phyloP scores from a whole-genome alignment of 805 yeast genomes.

The Starmerella bombicola region DNA sequence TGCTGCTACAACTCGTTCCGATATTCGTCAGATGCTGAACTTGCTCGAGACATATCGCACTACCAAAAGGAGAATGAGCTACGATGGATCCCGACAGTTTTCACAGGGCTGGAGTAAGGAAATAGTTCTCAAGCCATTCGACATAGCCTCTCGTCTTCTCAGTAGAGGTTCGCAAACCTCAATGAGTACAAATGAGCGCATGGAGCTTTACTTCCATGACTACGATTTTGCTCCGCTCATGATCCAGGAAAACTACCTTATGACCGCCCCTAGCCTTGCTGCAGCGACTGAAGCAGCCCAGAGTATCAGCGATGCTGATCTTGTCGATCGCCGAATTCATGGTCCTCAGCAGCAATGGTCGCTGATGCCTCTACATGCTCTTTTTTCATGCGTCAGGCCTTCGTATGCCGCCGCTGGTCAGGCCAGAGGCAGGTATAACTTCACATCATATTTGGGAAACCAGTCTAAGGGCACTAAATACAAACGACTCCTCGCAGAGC shows the following conservation, averaged over 20 bases:
- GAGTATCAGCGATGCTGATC: slow-evolving; percentile 71
- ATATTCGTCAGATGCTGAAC: slow-evolving; percentile 88
- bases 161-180: slow-evolving; percentile 25
- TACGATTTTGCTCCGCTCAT: slow-evolving; percentile 88
- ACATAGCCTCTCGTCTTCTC: slow-evolving; percentile 59
- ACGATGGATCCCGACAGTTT: slow-evolving; percentile 49
- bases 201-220: slow-evolving; percentile 84
- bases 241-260: slow-evolving; percentile 87
- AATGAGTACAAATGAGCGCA: slow-evolving; percentile 56
- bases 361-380: slow-evolving; percentile 79
- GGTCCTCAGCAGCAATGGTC: slow-evolving; percentile 93
- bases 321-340: slow-evolving; percentile 69
- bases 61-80: slow-evolving; percentile 52
- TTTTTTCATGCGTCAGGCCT: slow-evolving; percentile 75
- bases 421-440: slow-evolving; percentile 55
- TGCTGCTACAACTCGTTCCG: slow-evolving; percentile 75
- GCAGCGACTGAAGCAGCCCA: slow-evolving; percentile 71
- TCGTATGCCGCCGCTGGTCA: slow-evolving; percentile 57
- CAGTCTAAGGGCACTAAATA: slow-evolving; percentile 74
- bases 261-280: slow-evolving; percentile 45
- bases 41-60: slow-evolving; percentile 71
- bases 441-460: slow-evolving; percentile 82
- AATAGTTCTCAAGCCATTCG: slow-evolving; percentile 83
- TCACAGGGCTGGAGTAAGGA: slow-evolving; percentile 76
- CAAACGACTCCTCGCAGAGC: slow-evolving; percentile 65